phyloP scores from a whole-genome alignment of 2,329 filamentous ascomycete genomes.

The Magnaporthales sp. region DNA sequence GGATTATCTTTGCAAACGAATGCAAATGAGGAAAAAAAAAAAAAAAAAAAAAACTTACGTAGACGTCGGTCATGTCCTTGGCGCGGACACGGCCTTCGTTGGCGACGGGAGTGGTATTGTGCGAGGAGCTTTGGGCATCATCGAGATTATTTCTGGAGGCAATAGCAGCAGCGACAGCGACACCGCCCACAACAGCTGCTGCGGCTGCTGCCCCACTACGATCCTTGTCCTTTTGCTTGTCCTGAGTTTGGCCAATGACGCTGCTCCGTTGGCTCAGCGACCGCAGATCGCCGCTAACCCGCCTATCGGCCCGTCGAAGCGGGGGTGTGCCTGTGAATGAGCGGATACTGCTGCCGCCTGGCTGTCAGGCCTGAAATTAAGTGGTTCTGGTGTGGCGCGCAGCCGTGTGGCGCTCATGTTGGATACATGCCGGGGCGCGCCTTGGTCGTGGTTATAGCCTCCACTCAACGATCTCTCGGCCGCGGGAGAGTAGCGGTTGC shows the following conservation, averaged over 20 bases:
- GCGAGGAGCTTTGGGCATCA: slow-evolving; percentile 13
- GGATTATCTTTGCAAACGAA: neutral
- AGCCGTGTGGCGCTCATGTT: slow-evolving; percentile 44
- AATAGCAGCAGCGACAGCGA: slow-evolving; percentile 12
- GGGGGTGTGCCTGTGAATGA: slow-evolving; percentile 49
- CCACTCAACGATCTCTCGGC: neutral
- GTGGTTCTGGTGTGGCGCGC: slow-evolving; percentile 41
- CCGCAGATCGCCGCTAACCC: slow-evolving; percentile 69
- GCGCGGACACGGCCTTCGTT: slow-evolving; percentile 81
- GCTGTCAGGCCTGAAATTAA: slow-evolving; percentile 53
- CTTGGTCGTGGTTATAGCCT: neutral
- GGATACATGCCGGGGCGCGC: slow-evolving; percentile 32
- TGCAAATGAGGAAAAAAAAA: neutral
- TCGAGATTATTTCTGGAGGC: neutral
- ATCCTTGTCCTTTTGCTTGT: slow-evolving; percentile 10
- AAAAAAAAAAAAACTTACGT: slow-evolving; percentile 55
- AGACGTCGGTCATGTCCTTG: slow-evolving; percentile 87
- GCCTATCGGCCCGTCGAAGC: slow-evolving; percentile 59
- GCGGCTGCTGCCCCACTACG: slow-evolving; percentile 9
- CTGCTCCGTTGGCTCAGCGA: slow-evolving; percentile 50
- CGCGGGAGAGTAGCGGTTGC: neutral
- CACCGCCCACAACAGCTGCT: slow-evolving; percentile 9
- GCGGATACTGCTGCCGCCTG: slow-evolving; percentile 39
- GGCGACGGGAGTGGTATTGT: slow-evolving; percentile 61
- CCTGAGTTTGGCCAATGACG: slow-evolving; percentile 3